Percentiles rank a stretch among this genome's conserved stretches.
These are phyloP conservation scores for Terfezia claveryi DNA, from an alignment of 495 filamentous ascomycete genomes.

Conservation along the genomic window DNA sequence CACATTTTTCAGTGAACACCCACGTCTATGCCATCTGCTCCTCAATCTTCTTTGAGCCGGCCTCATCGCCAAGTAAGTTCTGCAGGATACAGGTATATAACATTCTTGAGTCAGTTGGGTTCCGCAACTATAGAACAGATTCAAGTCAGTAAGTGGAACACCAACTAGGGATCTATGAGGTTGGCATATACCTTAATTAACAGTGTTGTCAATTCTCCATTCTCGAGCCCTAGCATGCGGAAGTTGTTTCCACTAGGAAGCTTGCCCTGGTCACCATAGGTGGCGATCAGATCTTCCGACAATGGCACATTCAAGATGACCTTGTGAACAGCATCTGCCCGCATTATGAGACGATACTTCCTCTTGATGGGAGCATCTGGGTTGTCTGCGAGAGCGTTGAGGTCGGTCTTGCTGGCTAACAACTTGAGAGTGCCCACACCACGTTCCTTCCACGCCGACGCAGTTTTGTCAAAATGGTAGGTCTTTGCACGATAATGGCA, in stretches of 20 bases:
- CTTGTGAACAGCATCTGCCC: constrained; percentile 42
- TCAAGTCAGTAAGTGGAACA: background rate
- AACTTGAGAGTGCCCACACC: constrained; percentile 45
- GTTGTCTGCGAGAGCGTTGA: constrained; percentile 15
- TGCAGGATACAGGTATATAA: background rate
- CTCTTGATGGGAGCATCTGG: constrained; percentile 16
- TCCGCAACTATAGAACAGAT: background rate
- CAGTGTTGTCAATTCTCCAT: background rate
- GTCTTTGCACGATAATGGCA: constrained; percentile 44
- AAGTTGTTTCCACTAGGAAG: background rate
- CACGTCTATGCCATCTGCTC: too few relatives aligned
- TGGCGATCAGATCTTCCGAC: constrained; percentile 25
- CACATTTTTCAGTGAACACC: too few relatives aligned
- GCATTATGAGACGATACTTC: constrained; percentile 41
- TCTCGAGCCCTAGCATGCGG: background rate
- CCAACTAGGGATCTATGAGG: background rate
- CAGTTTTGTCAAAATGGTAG: constrained; percentile 33
- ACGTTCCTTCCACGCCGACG: constrained; percentile 46
- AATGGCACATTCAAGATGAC: constrained; percentile 46
- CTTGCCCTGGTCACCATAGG: background rate
- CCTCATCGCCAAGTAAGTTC: background rate
- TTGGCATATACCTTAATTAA: background rate
- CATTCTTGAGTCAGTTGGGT: background rate
- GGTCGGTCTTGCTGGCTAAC: constrained; percentile 21
- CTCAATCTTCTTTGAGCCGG: background rate